Evolutionary conservation across 2,329 filamentous ascomycete genomes (phyloP), one percentile per base, ranked within the genome.

Genomic region (Rachicladosporium sp.): DNA sequence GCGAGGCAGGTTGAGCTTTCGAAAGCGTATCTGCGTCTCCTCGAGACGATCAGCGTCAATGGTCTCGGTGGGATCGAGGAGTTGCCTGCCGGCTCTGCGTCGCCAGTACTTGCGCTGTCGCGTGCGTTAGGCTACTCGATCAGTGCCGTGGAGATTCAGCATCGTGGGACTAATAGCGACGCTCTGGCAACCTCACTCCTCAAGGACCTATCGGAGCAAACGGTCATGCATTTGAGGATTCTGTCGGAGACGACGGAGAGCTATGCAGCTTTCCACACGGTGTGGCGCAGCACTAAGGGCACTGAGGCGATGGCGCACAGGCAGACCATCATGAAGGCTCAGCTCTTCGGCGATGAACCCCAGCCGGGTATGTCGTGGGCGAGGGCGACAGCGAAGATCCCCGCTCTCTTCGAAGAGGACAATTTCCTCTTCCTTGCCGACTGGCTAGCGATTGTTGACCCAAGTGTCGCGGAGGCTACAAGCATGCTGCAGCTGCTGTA

Each of bases 241-340:
- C 67, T 96, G 19, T 80, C 85, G 1, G 91, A 95, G 64, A 96
- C 88, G 1, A 82, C 84, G 1, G 76, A 82, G 23, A 88, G 88
- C 0, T 96, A 91, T 59, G 73, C 88, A 40, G 75, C 85, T 1
- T 70, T 93, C 42, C 23, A 27, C 8, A 27, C 23, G 4, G 23
- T 27, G 23, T 27, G 23, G 23, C 23, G 23, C 6, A 6, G 4
- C 4, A 68, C 66, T 3, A 27, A 27, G 23, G 23, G 23, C 4
- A 27, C 23, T 6, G 23, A 27, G 23, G 23, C 23, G 23, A 27
- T 27, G 23, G 40, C 33, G 29, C 21, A 41, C 34, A 49, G 46
- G 43, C 44, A 50, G 10, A 53, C 55, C 15, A 43, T 55, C 27
- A 50, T 57, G 41, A 48, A 42, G 23, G 50, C 50, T n/a, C 48